phyloP scores from a whole-genome alignment of 192 early-diverging fungal genomes.

The Coemansia umbellata region DNA sequence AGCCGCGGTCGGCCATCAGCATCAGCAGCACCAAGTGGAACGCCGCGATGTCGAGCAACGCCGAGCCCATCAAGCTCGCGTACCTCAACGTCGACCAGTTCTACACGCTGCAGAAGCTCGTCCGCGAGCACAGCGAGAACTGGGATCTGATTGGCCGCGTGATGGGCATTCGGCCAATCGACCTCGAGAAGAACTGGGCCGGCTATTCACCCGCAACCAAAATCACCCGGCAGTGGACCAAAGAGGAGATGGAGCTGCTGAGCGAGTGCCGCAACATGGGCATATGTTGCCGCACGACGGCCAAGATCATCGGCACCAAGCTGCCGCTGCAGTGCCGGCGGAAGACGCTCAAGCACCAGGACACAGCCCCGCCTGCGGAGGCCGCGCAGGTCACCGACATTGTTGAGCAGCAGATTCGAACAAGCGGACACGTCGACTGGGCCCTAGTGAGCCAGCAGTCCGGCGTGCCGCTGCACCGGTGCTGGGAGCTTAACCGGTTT shows the following conservation, averaged over 20 bases:
- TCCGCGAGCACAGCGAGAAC: constrained; percentile 28
- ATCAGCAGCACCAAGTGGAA: constrained; percentile 5
- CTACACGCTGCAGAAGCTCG: constrained; percentile 18
- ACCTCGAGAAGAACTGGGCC: constrained; percentile 33
- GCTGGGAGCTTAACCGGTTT: constrained; percentile 22
- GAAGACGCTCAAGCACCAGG: constrained; percentile 22
- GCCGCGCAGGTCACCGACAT: constrained; percentile 1
- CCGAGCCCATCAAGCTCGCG: constrained; percentile 7
- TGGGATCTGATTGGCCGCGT: constrained; percentile 18
- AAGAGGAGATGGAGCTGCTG: constrained; percentile 26
- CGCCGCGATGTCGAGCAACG: neutral
- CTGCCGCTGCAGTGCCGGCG: constrained; percentile 41
- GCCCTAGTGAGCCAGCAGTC: constrained; percentile 3
- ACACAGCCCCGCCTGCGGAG: constrained; percentile 1
- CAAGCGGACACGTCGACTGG: constrained; percentile 20
- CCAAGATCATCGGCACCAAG: constrained; percentile 42
- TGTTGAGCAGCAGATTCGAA: constrained; percentile 1
- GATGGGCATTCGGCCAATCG: constrained; percentile 23
- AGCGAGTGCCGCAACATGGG: constrained; percentile 20
- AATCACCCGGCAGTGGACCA: constrained; percentile 29
- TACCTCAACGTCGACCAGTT: constrained; percentile 40
- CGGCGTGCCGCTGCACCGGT: constrained; percentile 6
- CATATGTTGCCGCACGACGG: constrained; percentile 24
- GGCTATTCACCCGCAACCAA: constrained; percentile 18
- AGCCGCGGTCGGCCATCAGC: neutral